Base-by-base conservation (phyloP, 1,284 basidiomycete species). In the Leccinum angustisporum region DNA sequence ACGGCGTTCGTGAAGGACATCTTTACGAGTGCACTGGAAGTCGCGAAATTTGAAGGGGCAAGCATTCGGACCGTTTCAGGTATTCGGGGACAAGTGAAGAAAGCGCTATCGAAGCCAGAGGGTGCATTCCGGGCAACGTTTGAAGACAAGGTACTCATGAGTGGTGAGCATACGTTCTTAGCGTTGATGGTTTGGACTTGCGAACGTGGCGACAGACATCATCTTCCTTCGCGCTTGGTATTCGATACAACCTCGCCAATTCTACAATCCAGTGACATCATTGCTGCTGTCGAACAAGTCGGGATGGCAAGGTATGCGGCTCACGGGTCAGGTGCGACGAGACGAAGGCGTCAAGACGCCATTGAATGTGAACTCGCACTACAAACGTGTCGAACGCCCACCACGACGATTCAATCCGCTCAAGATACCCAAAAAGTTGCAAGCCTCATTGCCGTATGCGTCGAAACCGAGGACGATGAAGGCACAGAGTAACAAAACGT, bases 1-100 rank as follows among this genome's bases (percentile, higher is more conserved):
- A 99, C 97, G 14, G 97, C 95, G 0, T 99, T 99, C 75, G 83
- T 99, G 69, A 95, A 92, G 80, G 95, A 98, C 73, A 99, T 99
- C 97, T 99, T 99, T 80, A 90, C 80, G 63, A 89, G 86, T 56
- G 88, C 93, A 11, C 83, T 99, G 34, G 97, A 99, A 76, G 95
- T 99, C 11, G 95, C 96, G 63, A 98, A 98, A 77, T 99, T 99
- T 70, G 97, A 99, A 76, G 97, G 97, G 10, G 97, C 97, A 13
- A 94, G 93, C 73, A 87, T 99, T 62, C 84, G 90, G 66, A 99
- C 97, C 0, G 97, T 99, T 8, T 96, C 94, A 5, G 97, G 97
- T 5, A 94, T 99, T 62, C 81, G 97, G 43, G 97, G 97, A 18
- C 96, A 98, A 77, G 87, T 99, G 56, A 99, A 99, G 81, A 97